Evolutionary conservation across 768 basidiomycete species (phyloP), one percentile per base, ranked within the genome.

Genomic region (Pleurotus citrinopileatus): DNA sequence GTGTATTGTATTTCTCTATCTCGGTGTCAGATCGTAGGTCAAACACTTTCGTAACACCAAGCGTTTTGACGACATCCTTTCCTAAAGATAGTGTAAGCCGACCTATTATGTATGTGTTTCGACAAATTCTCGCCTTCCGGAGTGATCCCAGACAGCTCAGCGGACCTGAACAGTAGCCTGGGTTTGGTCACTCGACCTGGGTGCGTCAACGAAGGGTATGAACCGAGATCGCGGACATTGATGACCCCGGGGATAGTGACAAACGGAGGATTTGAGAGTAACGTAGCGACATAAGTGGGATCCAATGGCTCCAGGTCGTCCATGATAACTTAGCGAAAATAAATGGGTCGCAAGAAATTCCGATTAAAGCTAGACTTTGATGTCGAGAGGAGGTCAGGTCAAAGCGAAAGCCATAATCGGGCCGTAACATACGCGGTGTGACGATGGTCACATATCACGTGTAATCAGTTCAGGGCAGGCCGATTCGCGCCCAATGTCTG

Each of bases 1-100:
- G 86, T 3, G 81, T 66, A 50, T 82, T 77, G 68, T 88, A 92
- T 67, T 89, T 89, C 60, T 70, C 71, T 59, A 90, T 87, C 70
- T 93, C 91, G 3, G 81, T 84, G 63, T 90, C 86, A 6, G 89
- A 91, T 60, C 91, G 79, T 37, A 92, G 73, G 71, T 92, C 91
- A 64, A 86, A 91, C 53, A 90, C 75, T 58, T 75, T 82, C 4
- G 79, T 73, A 53, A 93, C 77, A 3, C 86, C 86, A 13, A 92
- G 76, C 9, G 77, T 70, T 55, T 65, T 78, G 53, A 92, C 67
- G 56, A 78, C 76, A 13, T 65, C 67, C 62, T 79, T 80, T 46
- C 90, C 89, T 90, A 57, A 9, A 38, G 2, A 37, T 10, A 52
- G 43, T 20, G n/a, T 23, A 20, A 55, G 44, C 52, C 47, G 32